Conservation (phyloP, 148 eudicot species). For the Chenopodium suecicum region DNA sequence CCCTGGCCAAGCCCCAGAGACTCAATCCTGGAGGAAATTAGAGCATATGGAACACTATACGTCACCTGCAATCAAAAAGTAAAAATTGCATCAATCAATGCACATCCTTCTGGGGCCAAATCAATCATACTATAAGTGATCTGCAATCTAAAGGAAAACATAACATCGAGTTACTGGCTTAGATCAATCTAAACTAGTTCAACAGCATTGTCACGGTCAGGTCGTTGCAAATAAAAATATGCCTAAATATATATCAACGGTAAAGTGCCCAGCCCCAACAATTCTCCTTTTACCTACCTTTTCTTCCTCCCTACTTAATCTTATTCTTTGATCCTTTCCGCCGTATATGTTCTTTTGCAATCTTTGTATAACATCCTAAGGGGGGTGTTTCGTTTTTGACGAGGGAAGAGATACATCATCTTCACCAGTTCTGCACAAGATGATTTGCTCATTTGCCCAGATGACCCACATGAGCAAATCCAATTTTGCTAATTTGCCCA, state of each 20-base stretch:
- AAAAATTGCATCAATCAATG: background rate
- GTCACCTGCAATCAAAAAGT: constrained; percentile 70
- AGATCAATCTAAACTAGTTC: background rate
- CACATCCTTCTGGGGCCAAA: background rate
- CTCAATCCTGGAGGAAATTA: constrained; percentile 59
- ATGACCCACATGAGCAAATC: no score
- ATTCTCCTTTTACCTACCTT: background rate
- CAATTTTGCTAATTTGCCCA: no score
- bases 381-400: no score
- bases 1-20: constrained; percentile 97
- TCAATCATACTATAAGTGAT: no score
- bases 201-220: background rate
- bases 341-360: background rate
- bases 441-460: no score
- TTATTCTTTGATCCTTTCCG: background rate
- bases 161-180: no score
- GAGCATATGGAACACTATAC: constrained; percentile 94
- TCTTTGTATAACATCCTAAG: background rate
- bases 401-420: no score
- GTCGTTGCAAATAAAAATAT: background rate
- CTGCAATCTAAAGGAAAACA: no score
- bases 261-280: background rate
- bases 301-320: background rate
- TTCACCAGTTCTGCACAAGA: no score
- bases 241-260: background rate